Evolutionary conservation across 2,329 filamentous ascomycete species (phyloP), one percentile per base, ranked within the genome.

Genomic region (Neonectria neomacrospora): DNA sequence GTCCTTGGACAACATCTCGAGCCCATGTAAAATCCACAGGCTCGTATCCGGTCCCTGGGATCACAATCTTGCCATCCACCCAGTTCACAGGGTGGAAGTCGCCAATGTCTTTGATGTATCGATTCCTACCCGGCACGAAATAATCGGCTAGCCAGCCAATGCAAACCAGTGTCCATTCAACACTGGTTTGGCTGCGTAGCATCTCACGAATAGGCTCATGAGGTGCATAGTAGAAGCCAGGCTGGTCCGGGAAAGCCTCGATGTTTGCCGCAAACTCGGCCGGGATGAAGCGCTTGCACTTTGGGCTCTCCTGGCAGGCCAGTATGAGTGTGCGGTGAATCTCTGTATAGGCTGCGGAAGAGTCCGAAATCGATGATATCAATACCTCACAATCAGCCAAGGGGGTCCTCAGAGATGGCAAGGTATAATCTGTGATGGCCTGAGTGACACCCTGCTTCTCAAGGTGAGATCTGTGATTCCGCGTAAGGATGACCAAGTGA

Each of bases 271-370:
- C 54, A 44, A 45, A 58, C 5, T 22, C 60, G 30, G 54, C 58
- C 28, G 54, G 42, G 11, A 63, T 23, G 42, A 63, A 63, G 7
- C 60, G 54, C 54, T 54, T 58, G 54, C 60, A 63, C 12, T 16
- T 42, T 20, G 41, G 30, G 26, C 54, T 58, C 10, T 58, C 30
- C 26, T 63, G 34, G 14, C 60, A 63, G 12, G 54, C 54, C 10
- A 54, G 2, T 11, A 63, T 45, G 34, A 62, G 48, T 5, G 34
- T 23, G 30, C 44, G 54, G 16, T 62, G 60, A 18, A 63, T 45
- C 2, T 52, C 28, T 8, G 30, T 8, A 39, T 50, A 63, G 1
- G 34, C 20, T 22, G 26, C 16, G 16, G 42, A 42, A n/a, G 30
- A 41, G 22, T 48, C 44, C 6, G 54, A 30, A 54, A 63, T 58